Evolutionary conservation across 805 yeast genomes (phyloP), one percentile per base, ranked within the genome.

Genomic region (Candida pseudoglaebosa): DNA sequence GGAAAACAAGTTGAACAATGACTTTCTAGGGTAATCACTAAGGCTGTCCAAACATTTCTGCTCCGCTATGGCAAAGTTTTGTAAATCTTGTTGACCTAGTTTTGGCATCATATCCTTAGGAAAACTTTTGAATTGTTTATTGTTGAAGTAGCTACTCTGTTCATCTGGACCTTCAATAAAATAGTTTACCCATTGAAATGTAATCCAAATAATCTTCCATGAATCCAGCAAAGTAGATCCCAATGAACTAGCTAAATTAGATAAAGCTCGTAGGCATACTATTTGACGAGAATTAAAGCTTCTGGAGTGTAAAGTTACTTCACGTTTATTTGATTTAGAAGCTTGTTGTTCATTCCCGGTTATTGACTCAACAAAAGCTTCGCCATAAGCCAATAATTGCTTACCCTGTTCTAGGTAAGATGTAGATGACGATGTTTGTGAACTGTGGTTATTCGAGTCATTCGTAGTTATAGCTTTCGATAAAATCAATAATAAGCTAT

Each of bases 131-230:
- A 44, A 44, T 5, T 45, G 47, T 28, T 54, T 56, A 59, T 54
- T 14, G 75, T 77, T 21, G 58, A 45, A 30, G 39, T 36, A 37
- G 9, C 56, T 59, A 45, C 59, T 56, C 37, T 42, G 54, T 38
- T 61, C 62, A 35, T 67, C 71, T 0, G 68, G 62, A 0, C 91
- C 91, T 52, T 79, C 70, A n/a, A 83, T 49, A 47, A 67, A 84
- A 50, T 80, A 84, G 40, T 84, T 80, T 35, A 82, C 70, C 95
- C 95, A 85, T 57, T 84, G 95, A 40, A 88, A 67, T 0, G 95
- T 75, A 4, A 76, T 70, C 68, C 68, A 68, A 15, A 68, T 54
- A 20, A 65, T 70, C 9, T 62, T 58, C 98, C 98, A 91, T 22
- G 84, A 77, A 3, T 62, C 55, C 4, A 73, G 74, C 12, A 91